A percentile compares a stretch with the other conserved stretches of the same genome.
Conservation (phyloP, 345 rosid species). For the Populus nigra region DNA sequence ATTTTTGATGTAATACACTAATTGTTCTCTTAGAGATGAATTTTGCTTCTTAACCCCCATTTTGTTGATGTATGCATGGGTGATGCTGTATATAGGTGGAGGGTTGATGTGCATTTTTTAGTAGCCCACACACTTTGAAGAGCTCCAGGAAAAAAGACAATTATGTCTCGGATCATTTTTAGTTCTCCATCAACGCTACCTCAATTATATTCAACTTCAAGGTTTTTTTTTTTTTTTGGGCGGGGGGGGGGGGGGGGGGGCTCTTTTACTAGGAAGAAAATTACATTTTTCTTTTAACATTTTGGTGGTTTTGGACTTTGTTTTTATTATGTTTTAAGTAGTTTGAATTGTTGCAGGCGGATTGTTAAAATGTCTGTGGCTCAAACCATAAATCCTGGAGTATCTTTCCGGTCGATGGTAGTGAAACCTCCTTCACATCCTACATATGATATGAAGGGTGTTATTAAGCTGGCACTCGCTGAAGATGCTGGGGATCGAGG, state of each 20-base stretch:
- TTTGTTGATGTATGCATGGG: not conserved
- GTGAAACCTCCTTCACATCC: conserved; percentile 90
- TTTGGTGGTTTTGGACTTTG: not conserved
- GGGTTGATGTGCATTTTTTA: not conserved
- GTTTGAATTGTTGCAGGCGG: conserved; percentile 10
- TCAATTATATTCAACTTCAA: conserved; percentile 32
- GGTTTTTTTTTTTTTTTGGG: conserved; percentile 32
- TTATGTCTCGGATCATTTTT: conserved; percentile 35
- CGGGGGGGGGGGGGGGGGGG: too few species aligned
- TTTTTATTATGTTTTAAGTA: not conserved
- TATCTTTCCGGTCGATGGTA: conserved; percentile 40
- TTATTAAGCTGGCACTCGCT: conserved; percentile 68
- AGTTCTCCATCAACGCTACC: conserved; percentile 38
- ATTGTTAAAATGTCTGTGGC: conserved; percentile 23
- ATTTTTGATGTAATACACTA: not conserved
- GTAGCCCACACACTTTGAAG: not conserved
- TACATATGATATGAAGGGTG: conserved; percentile 72
- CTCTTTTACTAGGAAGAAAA: not conserved
- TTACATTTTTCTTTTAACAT: not conserved
- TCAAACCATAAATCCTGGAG: conserved; percentile 24
- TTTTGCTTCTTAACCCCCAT: not conserved
- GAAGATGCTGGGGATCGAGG: conserved; percentile 96
- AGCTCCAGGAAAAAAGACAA: conserved; percentile 1
- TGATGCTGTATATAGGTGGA: not conserved
- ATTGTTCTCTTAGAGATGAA: not conserved